Percentiles rank a stretch among this genome's conserved stretches.
phyloP scores from a whole-genome alignment of 257 asterid genomes.

The Solanum phureja region DNA sequence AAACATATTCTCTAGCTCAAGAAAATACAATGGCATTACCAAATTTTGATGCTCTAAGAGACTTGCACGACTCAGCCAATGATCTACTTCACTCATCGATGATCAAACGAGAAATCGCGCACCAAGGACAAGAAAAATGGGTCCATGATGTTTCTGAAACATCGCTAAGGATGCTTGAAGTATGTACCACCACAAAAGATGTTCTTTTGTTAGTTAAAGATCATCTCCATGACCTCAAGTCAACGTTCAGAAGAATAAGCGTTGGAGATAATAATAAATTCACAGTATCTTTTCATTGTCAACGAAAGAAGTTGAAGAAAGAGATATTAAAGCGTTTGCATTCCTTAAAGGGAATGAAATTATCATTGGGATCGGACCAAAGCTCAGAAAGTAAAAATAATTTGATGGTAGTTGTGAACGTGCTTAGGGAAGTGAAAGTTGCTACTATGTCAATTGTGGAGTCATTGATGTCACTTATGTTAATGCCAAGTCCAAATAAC shows the following conservation, averaged over 20 bases:
- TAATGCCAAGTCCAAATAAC: constrained; percentile 34
- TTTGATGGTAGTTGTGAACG: constrained; percentile 32
- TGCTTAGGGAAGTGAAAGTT: constrained; percentile 45
- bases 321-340: constrained; percentile 49
- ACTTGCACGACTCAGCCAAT: constrained; percentile 62
- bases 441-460: constrained; percentile 39
- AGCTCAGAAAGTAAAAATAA: constrained; percentile 9
- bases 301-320: constrained; percentile 66
- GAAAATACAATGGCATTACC: constrained; percentile 20
- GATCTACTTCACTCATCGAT: constrained; percentile 49
- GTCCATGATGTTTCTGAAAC: constrained; percentile 69
- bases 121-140: constrained; percentile 16
- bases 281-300: constrained; percentile 27
- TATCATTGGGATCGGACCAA: background rate
- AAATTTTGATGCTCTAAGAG: constrained; percentile 41
- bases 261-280: constrained; percentile 13
- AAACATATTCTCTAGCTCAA: background rate
- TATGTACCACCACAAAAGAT: constrained; percentile 71
- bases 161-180: constrained; percentile 57
- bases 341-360: constrained; percentile 30
- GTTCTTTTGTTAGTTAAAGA: background rate
- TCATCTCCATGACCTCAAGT: constrained; percentile 38
- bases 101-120: constrained; percentile 19
- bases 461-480: constrained; percentile 53
- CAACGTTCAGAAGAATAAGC: constrained; percentile 44